phyloP scores from a whole-genome alignment of 1,284 basidiomycete species.

The Marasmius sp. region DNA sequence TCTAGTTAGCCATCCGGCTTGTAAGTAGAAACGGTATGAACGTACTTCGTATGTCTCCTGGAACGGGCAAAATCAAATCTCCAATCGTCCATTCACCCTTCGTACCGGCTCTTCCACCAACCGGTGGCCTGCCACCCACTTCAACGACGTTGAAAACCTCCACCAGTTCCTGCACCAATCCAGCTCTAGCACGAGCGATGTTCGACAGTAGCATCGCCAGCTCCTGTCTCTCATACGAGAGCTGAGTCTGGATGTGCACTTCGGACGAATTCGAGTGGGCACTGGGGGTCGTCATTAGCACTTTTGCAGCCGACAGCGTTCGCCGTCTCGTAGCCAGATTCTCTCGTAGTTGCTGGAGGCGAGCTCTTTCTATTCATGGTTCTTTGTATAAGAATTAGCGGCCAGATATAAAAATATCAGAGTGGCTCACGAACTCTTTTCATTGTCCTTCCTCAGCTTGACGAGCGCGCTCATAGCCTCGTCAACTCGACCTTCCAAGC shows the following conservation, averaged over 20 bases:
- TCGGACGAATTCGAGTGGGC: neutral
- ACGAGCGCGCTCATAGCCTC: conserved; percentile 53
- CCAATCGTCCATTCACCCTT: conserved; percentile 82
- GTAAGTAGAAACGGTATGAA: conserved; percentile 30
- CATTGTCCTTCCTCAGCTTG: conserved; percentile 59
- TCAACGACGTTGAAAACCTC: conserved; percentile 80
- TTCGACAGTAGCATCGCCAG: conserved; percentile 48
- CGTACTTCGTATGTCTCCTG: conserved; percentile 64
- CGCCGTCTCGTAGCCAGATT: conserved; percentile 55
- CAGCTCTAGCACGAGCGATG: conserved; percentile 63
- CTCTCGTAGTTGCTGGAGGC: conserved; percentile 53
- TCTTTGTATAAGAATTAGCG: neutral
- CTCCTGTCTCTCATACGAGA: conserved; percentile 36
- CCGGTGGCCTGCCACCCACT: conserved; percentile 70
- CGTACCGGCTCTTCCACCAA: conserved; percentile 69
- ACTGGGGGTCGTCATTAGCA: conserved; percentile 28
- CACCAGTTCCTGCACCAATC: conserved; percentile 75
- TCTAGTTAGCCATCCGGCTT: neutral
- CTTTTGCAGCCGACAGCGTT: conserved; percentile 54
- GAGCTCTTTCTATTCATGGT: conserved; percentile 50
- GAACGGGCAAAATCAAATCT: conserved; percentile 72
- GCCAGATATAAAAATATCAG: neutral
- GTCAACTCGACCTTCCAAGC: conserved; percentile 51
- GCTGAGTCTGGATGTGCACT: neutral
- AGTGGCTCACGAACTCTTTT: conserved; percentile 47